Conservation (phyloP, 164 flowering plant species). For the Chloranthus sessilifolius region DNA sequence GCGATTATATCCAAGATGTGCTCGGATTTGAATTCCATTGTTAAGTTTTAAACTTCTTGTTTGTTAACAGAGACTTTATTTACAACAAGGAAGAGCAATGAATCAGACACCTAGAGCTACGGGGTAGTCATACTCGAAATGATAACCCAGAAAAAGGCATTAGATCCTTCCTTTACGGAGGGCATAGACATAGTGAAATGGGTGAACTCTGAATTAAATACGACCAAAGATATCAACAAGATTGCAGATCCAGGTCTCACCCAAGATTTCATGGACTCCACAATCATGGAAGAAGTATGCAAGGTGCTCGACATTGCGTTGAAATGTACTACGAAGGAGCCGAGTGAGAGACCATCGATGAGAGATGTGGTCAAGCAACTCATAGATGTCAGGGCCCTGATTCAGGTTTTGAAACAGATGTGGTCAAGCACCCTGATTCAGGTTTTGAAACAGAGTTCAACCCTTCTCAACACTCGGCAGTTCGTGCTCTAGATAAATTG, state of each 20-base stretch:
- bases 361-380: constrained; percentile 63
- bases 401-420: no score
- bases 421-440: no score
- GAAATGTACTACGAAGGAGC: constrained; percentile 54
- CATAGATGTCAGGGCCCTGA: constrained; percentile 19
- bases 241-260: constrained; percentile 50
- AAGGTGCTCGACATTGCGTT: constrained; percentile 48
- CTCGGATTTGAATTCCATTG: no score
- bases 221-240: constrained; percentile 25
- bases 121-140: constrained; percentile 77
- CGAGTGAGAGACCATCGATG: constrained; percentile 64
- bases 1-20: no score
- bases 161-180: constrained; percentile 46
- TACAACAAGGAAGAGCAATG: constrained; percentile 39
- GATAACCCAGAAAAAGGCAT: constrained; percentile 48
- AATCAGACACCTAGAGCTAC: constrained; percentile 77
- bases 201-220: constrained; percentile 41
- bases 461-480: no score
- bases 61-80: constrained; percentile 61
- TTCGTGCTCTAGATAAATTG: no score
- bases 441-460: no score
- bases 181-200: constrained; percentile 42
- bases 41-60: no score
- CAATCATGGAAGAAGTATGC: constrained; percentile 36
- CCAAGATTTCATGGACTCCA: constrained; percentile 38